Percentiles rank a stretch among this genome's conserved stretches.
Evolutionary conservation across 805 yeast genomes (phyloP).

Genomic region (Lachancea quebecensis): DNA sequence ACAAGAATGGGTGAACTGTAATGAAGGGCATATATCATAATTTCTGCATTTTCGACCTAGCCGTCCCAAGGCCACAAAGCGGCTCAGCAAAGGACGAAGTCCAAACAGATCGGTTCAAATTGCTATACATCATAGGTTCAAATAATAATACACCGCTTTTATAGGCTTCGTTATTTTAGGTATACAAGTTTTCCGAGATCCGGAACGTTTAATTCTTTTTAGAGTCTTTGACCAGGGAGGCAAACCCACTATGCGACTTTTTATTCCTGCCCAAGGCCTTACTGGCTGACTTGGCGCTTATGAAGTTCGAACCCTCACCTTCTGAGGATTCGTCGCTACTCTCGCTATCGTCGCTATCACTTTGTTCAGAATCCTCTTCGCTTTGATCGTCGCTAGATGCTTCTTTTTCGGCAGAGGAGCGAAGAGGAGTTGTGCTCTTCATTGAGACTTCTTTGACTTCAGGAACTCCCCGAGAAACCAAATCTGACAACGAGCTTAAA

Average conservation of each 20-base stretch:
- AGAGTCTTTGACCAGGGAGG: conserved; percentile 43
- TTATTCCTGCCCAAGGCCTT: conserved; percentile 34
- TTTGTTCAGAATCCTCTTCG: conserved; percentile 23
- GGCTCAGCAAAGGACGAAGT: neutral
- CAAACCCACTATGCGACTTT: conserved; percentile 40
- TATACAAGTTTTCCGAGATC: neutral
- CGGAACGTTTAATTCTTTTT: conserved; percentile 20
- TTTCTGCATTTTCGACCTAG: too few relatives aligned
- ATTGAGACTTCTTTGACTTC: conserved; percentile 47
- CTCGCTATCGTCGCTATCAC: conserved; percentile 18
- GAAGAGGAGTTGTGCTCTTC: conserved; percentile 1
- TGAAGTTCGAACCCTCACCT: conserved; percentile 28
- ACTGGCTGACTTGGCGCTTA: conserved; percentile 41
- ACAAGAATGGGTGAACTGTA: conserved; percentile 25
- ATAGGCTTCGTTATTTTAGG: too few relatives aligned
- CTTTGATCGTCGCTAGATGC: conserved; percentile 13
- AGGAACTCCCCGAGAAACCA: conserved; percentile 61
- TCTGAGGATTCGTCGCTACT: conserved; percentile 22
- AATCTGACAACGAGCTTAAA: conserved; percentile 48
- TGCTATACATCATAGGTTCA: neutral
- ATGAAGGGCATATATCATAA: neutral
- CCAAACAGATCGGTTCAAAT: neutral
- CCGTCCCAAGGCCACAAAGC: too few relatives aligned
- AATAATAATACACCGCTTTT: neutral
- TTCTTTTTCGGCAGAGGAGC: conserved; percentile 4